phyloP scores from a whole-genome alignment of 495 filamentous ascomycete species.

The Aspergillus conjunctus region DNA sequence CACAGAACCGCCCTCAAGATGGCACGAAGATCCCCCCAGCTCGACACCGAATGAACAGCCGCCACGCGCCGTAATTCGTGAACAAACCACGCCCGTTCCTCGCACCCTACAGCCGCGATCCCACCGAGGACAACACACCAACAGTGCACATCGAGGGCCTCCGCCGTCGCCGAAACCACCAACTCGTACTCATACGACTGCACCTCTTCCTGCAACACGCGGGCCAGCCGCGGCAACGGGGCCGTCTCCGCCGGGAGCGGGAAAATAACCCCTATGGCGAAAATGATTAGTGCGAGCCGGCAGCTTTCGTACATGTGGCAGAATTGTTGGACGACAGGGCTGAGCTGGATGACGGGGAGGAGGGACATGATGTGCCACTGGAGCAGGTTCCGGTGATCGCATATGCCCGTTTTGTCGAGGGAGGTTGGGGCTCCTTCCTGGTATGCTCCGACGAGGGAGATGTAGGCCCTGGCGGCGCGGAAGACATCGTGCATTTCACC shows the following conservation, averaged over 20 bases:
- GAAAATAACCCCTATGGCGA: slow-evolving; percentile 8
- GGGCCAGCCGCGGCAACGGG: neutral
- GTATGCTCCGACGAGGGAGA: neutral
- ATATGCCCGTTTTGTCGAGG: neutral
- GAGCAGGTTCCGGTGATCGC: slow-evolving; percentile 1
- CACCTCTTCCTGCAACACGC: neutral
- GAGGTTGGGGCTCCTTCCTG: neutral
- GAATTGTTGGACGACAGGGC: neutral
- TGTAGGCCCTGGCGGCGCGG: neutral
- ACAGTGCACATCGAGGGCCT: neutral
- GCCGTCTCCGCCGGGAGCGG: neutral
- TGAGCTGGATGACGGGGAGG: neutral
- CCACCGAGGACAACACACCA: slow-evolving; percentile 8
- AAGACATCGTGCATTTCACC: neutral
- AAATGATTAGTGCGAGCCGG: slow-evolving; percentile 2
- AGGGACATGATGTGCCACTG: slow-evolving; percentile 12
- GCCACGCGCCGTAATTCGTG: neutral
- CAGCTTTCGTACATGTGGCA: neutral
- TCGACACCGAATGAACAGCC: neutral
- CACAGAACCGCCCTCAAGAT: neutral
- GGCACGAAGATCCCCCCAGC: neutral
- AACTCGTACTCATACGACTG: neutral
- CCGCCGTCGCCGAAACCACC: neutral
- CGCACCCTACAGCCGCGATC: neutral
- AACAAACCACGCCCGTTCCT: neutral